Conservation (phyloP, 1,284 basidiomycete species). For the Apiotrichum brassicae region DNA sequence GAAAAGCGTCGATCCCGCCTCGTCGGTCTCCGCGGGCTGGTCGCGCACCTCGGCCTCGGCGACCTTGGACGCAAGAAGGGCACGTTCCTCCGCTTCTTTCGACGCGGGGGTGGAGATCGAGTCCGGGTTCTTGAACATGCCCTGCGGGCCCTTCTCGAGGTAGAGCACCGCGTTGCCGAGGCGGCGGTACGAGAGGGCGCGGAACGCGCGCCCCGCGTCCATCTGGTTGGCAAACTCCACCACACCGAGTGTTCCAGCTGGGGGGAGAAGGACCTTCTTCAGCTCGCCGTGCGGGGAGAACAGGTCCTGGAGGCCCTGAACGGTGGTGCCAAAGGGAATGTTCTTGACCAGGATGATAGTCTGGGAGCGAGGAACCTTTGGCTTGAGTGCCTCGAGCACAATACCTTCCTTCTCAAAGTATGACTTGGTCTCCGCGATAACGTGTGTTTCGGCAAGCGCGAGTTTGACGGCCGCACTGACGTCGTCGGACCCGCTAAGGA, state of each 20-base stretch:
- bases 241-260: slow-evolving; percentile 87
- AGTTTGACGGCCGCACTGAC: slow-evolving; percentile 69
- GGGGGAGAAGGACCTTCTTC: slow-evolving; percentile 75
- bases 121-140: slow-evolving; percentile 56
- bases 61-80: slow-evolving; percentile 27
- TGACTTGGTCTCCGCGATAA: slow-evolving; percentile 89
- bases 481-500: slow-evolving; percentile 56
- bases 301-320: slow-evolving; percentile 65
- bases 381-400: slow-evolving; percentile 48
- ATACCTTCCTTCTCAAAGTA: slow-evolving; percentile 65
- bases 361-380: slow-evolving; percentile 58
- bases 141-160: slow-evolving; percentile 82
- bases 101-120: slow-evolving; percentile 14
- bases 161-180: slow-evolving; percentile 86
- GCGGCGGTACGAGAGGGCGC: slow-evolving; percentile 75
- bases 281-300: slow-evolving; percentile 74
- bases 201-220: slow-evolving; percentile 70
- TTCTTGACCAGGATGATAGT: slow-evolving; percentile 92
- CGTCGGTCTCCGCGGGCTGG: slow-evolving; percentile 51
- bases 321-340: slow-evolving; percentile 84
- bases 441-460: slow-evolving; percentile 85
- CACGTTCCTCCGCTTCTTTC: slow-evolving; percentile 49
- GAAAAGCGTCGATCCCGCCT: slow-evolving; percentile 78
- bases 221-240: slow-evolving; percentile 73
- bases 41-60: slow-evolving; percentile 25